Evolutionary conservation across 257 asterid genomes (phyloP).

Genomic region (Solanum lignicaule): DNA sequence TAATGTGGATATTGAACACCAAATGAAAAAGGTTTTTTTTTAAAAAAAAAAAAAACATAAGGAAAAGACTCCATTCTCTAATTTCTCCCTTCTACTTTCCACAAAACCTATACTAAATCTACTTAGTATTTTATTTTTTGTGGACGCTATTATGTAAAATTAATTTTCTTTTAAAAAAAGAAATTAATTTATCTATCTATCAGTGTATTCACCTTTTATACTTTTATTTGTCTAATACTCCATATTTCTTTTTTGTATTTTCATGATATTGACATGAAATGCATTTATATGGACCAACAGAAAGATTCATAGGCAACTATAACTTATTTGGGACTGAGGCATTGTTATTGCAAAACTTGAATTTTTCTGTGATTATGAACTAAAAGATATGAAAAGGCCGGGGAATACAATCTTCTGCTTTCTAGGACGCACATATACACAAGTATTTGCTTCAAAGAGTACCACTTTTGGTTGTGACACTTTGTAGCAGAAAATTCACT

Average conservation of each 20-base stretch:
- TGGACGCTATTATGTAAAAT: background rate
- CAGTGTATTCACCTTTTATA: no score
- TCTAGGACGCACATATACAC: background rate
- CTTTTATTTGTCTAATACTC: no score
- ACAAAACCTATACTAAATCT: no score
- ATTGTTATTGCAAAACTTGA: background rate
- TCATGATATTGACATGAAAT: background rate
- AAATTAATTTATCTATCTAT: background rate
- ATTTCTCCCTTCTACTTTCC: no score
- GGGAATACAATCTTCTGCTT: background rate
- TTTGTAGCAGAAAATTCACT: background rate
- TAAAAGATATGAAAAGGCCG: background rate
- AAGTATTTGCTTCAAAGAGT: background rate
- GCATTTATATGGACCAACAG: background rate
- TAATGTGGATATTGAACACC: background rate
- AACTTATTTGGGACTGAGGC: background rate
- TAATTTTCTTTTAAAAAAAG: background rate
- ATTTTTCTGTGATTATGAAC: background rate
- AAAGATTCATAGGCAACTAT: background rate
- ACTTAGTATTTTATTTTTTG: background rate
- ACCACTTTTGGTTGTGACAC: background rate
- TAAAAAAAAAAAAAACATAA: accelerated
- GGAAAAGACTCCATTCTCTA: no score
- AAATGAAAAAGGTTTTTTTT: no score
- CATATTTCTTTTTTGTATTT: no score